Evolutionary conservation across 331 rosid species (phyloP), one percentile per base, ranked within the genome.

Genomic region (Arachis monticola): DNA sequence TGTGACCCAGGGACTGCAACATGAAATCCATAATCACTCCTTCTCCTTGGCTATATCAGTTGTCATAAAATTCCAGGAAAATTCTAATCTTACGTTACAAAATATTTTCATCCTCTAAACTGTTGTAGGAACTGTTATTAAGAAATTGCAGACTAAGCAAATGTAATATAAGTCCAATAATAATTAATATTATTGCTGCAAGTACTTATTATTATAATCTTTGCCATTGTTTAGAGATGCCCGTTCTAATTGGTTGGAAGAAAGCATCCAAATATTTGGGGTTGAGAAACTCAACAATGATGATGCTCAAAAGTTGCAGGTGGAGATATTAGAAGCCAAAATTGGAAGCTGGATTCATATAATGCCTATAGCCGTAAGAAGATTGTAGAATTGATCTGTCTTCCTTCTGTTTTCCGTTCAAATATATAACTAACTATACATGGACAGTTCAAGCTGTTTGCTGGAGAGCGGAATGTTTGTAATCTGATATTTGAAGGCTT

Each of bases 241-340:
- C 47, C 97, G 99, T 35, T 90, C 99, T 51, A 79, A 58, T 58
- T 97, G 92, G 74, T 75, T 95, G 82, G 97, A 95, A 86, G 99
- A 92, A 84, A 95, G 99, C 81, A 92, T 95, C 66, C 87, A 81
- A 60, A 95, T 88, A 82, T 84, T 95, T 78, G 99, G 99, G 59
- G 99, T 95, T 74, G 99, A 95, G 80, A 95, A 92, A 83, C 96
- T 95, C 70, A 88, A 92, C 91, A 95, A 95, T 85, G 99, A 95
- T 0, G 99, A 95, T 79, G 99, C 92, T 79, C 99, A 95, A 79
- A 95, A 87, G 89, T 89, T 95, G 85, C 93, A 85, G 58, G 90
- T 97, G 99, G 99, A 95, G 87, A 88, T 87, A 83, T 87, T 95
- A 83, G 99, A 95, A 84, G 99, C 97, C 66, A 95, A 95, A 87